A percentile compares a stretch with the other conserved stretches of the same genome.
Evolutionary conservation across 352 stramenopile genomes (phyloP).

Genomic region (Stramenopiles sp.): DNA sequence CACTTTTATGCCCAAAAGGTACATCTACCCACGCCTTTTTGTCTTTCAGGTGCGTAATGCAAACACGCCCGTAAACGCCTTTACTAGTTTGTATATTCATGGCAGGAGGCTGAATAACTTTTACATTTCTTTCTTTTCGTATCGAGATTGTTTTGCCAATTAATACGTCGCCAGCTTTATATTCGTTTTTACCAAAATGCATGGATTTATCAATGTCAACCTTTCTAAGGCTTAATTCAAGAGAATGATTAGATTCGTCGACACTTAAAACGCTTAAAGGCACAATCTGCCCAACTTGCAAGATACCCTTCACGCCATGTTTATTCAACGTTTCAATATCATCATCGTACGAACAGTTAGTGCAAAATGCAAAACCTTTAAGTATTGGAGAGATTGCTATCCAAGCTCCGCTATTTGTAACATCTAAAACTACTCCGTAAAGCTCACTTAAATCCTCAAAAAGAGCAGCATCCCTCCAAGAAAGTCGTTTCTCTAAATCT

Average conservation of each 20-base stretch:
- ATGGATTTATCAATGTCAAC: not conserved
- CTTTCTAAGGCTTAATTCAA: not conserved
- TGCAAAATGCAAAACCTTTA: not conserved
- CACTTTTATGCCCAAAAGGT: conserved; percentile 33
- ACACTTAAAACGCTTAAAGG: not conserved
- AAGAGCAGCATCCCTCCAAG: not conserved
- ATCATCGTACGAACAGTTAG: not conserved
- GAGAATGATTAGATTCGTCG: not conserved
- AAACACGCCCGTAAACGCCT: conserved; percentile 49
- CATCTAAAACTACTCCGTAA: not conserved
- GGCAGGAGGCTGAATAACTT: conserved; percentile 42
- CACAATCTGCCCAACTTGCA: not conserved
- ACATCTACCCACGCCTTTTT: not conserved
- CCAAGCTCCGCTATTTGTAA: not conserved
- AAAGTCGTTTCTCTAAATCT: not conserved
- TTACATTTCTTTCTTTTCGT: conserved; percentile 16
- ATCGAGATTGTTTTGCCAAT: not conserved
- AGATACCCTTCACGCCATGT: not conserved
- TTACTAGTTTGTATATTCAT: conserved; percentile 56
- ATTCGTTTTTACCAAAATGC: not conserved
- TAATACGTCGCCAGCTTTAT: not conserved
- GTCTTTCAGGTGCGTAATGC: conserved; percentile 41
- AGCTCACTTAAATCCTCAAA: not conserved
- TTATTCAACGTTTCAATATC: not conserved
- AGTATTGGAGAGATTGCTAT: not conserved